A percentile compares a stretch with the other conserved stretches of the same genome.
Conservation (phyloP, 2,329 filamentous ascomycete species). For the Epichloe sp. region DNA sequence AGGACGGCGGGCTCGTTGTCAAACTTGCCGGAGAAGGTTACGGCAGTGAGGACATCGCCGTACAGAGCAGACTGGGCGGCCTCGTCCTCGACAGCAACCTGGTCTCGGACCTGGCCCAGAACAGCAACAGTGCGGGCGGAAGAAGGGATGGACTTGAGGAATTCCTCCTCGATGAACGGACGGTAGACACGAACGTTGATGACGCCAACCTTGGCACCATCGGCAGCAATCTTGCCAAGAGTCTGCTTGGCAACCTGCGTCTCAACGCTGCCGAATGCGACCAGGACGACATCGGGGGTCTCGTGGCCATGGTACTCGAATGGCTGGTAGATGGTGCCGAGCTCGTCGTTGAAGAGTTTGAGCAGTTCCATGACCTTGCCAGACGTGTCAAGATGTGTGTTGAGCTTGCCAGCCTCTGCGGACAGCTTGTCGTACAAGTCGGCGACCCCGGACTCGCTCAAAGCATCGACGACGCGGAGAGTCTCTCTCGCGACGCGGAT, state of each 20-base stretch:
- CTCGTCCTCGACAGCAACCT: conserved; percentile 58
- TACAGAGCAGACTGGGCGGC: conserved; percentile 77
- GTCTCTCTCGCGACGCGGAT: conserved; percentile 73
- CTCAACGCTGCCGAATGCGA: conserved; percentile 88
- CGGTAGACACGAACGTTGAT: conserved; percentile 89
- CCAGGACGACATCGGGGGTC: conserved; percentile 67
- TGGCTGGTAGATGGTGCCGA: conserved; percentile 82
- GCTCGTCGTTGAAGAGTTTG: conserved; percentile 70
- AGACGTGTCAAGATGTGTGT: conserved; percentile 59
- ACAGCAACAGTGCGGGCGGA: conserved; percentile 67
- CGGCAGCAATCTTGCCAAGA: conserved; percentile 54
- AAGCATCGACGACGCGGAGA: conserved; percentile 66
- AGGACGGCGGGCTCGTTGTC: conserved; percentile 49
- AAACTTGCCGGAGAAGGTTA: conserved; percentile 64
- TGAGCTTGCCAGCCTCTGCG: conserved; percentile 45
- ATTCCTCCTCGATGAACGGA: conserved; percentile 89
- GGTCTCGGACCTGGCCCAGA: conserved; percentile 73
- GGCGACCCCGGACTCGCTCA: conserved; percentile 58
- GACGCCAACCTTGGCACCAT: conserved; percentile 69
- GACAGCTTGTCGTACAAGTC: conserved; percentile 55
- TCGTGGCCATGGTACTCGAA: conserved; percentile 91
- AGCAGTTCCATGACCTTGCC: conserved; percentile 60
- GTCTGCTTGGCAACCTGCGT: conserved; percentile 76
- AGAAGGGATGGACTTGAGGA: conserved; percentile 67
- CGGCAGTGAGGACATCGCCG: conserved; percentile 76